Conservation (phyloP, 345 rosid genomes). For the Cardamine occulta region DNA sequence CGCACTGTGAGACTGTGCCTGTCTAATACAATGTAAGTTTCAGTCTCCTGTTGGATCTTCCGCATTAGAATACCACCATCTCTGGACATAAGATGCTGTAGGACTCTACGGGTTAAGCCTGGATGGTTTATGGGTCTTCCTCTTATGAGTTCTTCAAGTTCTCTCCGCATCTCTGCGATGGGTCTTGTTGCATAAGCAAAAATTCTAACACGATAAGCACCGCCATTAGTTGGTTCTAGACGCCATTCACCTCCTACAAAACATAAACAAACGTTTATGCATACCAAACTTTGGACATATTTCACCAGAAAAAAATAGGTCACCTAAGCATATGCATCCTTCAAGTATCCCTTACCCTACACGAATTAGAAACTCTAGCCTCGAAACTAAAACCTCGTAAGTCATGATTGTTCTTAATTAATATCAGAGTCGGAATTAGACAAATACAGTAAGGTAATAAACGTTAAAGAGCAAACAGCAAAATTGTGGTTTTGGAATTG, state of each 20-base stretch:
- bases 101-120: slow-evolving; percentile 54
- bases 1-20: slow-evolving; percentile 52
- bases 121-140: slow-evolving; percentile 65
- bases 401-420: slow-evolving; percentile 1
- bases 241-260: slow-evolving; percentile 57
- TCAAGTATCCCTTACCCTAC: not conserved
- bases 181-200: slow-evolving; percentile 75
- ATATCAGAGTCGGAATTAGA: slow-evolving; percentile 2
- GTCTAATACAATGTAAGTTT: slow-evolving; percentile 66
- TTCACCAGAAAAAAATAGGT: not conserved
- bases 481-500: slow-evolving; percentile 12
- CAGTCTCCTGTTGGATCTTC: slow-evolving; percentile 61
- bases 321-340: slow-evolving; percentile 11
- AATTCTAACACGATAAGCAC: slow-evolving; percentile 69
- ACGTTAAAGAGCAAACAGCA: slow-evolving; percentile 10
- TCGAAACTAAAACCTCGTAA: not conserved
- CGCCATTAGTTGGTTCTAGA: slow-evolving; percentile 50
- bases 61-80: slow-evolving; percentile 61
- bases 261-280: slow-evolving; percentile 3
- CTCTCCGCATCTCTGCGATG: slow-evolving; percentile 78
- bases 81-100: slow-evolving; percentile 67
- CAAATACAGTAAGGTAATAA: slow-evolving; percentile 7
- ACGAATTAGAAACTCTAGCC: slow-evolving; percentile 20
- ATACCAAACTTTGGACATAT: slow-evolving; percentile 1
- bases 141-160: slow-evolving; percentile 76